A percentile compares a stretch with the other conserved stretches of the same genome.
Conservation (phyloP, 495 filamentous ascomycete species). For the Penicillium manginii region DNA sequence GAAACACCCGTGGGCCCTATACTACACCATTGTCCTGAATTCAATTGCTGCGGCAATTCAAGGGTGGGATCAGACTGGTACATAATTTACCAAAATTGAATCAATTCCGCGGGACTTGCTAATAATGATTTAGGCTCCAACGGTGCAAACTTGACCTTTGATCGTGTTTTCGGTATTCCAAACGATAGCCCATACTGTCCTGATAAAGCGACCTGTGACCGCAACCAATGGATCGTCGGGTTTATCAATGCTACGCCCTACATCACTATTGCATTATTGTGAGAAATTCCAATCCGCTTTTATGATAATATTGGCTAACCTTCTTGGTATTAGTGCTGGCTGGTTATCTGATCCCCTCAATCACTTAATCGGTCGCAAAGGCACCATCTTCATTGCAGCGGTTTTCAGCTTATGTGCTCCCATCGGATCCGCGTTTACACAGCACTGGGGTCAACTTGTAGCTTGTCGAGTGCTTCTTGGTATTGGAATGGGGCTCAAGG, state of each 20-base stretch:
- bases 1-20: constrained; percentile 64
- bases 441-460: constrained; percentile 66
- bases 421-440: constrained; percentile 66
- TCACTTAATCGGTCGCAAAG: constrained; percentile 64
- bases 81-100: background rate
- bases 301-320: constrained; percentile 21
- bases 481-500: constrained; percentile 70
- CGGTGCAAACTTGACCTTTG: constrained; percentile 74
- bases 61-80: constrained; percentile 70
- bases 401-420: constrained; percentile 65
- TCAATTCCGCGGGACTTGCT: background rate
- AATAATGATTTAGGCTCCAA: constrained; percentile 56
- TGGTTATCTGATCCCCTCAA: constrained; percentile 77
- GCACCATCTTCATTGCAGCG: constrained; percentile 68
- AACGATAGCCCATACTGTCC: constrained; percentile 45
- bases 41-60: constrained; percentile 71
- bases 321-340: constrained; percentile 48
- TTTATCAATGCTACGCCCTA: constrained; percentile 50
- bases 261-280: constrained; percentile 48
- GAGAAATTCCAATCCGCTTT: constrained; percentile 15
- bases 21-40: constrained; percentile 68
- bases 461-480: constrained; percentile 67
- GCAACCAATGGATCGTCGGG: constrained; percentile 50
- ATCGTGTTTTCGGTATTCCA: constrained; percentile 47
- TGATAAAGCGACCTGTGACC: constrained; percentile 25